Evolutionary conservation across 2,329 filamentous ascomycete genomes (phyloP).

Genomic region (Fusarium sororula): DNA sequence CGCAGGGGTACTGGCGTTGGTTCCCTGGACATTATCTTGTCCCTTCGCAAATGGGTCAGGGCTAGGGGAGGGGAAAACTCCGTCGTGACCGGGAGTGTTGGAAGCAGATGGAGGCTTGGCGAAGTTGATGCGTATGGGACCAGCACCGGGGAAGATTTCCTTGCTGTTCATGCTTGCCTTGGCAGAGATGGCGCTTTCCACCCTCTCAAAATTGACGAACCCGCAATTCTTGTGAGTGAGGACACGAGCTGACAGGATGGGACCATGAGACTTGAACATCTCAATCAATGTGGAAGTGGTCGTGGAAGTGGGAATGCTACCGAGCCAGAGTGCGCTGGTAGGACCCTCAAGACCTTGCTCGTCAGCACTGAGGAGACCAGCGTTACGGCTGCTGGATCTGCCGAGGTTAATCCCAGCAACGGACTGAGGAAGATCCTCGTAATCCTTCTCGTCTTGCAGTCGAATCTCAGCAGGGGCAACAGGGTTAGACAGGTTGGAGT

Average conservation of each 20-base stretch:
- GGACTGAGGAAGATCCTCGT: constrained; percentile 81
- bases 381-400: constrained; percentile 70
- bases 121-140: constrained; percentile 94
- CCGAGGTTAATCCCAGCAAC: constrained; percentile 83
- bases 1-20: constrained; percentile 42
- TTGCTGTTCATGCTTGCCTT: constrained; percentile 92
- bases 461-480: constrained; percentile 80
- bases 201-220: constrained; percentile 95
- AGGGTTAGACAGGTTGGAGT: constrained; percentile 73
- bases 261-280: constrained; percentile 93
- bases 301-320: constrained; percentile 95
- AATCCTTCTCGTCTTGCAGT: constrained; percentile 78
- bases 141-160: constrained; percentile 97
- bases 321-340: constrained; percentile 94
- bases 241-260: constrained; percentile 90
- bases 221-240: constrained; percentile 99
- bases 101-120: constrained; percentile 94
- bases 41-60: constrained; percentile 80
- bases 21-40: constrained; percentile 54
- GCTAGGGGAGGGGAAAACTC: constrained; percentile 88
- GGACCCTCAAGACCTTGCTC: constrained; percentile 87
- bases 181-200: constrained; percentile 90
- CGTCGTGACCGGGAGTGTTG: constrained; percentile 87
- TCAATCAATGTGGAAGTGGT: constrained; percentile 94
- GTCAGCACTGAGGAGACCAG: constrained; percentile 75